Evolutionary conservation across 805 yeast genomes (phyloP).

Genomic region (Candida chilensis): DNA sequence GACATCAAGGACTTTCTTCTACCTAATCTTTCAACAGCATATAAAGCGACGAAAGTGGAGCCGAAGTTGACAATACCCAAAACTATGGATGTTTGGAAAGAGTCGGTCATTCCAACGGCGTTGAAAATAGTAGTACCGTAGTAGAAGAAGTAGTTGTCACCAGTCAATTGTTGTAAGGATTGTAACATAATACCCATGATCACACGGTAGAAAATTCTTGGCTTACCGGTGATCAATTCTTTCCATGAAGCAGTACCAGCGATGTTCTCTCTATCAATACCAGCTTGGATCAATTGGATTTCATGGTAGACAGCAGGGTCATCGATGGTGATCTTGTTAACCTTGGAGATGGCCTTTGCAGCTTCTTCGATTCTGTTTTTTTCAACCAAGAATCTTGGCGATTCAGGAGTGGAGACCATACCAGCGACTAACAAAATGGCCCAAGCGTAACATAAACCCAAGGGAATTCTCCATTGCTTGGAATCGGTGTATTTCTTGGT

Average conservation of each 20-base stretch:
- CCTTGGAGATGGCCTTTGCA: constrained; percentile 39
- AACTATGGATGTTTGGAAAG: constrained; percentile 52
- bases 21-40: constrained; percentile 44
- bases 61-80: constrained; percentile 48
- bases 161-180: constrained; percentile 54
- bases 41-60: constrained; percentile 44
- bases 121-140: constrained; percentile 56
- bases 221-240: constrained; percentile 55
- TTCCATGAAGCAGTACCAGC: constrained; percentile 63
- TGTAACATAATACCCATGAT: constrained; percentile 51
- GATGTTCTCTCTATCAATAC: constrained; percentile 48
- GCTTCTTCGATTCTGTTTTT: constrained; percentile 44
- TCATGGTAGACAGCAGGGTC: constrained; percentile 47
- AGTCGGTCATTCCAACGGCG: constrained; percentile 46
- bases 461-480: constrained; percentile 62
- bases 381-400: constrained; percentile 56
- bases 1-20: constrained; percentile 38
- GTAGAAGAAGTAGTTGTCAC: constrained; percentile 59
- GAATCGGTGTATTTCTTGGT: constrained; percentile 43
- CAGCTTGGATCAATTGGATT: constrained; percentile 45
- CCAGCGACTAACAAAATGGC: constrained; percentile 38
- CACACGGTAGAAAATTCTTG: constrained; percentile 48
- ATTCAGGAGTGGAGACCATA: constrained; percentile 58
- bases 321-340: constrained; percentile 47
- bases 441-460: constrained; percentile 45